Base-by-base conservation (phyloP, 495 filamentous ascomycete species). In the Aspergillus carlsbadensis region DNA sequence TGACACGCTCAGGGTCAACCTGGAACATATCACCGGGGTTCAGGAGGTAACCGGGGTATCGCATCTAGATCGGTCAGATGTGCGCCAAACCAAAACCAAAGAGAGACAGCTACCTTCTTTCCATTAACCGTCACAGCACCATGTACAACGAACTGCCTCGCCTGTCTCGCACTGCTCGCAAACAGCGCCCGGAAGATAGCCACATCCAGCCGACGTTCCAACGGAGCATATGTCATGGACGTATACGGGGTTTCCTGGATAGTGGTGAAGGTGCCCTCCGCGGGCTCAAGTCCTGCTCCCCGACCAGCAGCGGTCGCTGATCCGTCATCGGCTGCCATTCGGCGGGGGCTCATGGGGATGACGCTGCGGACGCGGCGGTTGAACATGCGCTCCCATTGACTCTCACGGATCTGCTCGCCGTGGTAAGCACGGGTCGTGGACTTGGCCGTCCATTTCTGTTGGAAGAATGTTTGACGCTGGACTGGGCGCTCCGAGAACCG, bases 1-100 rank as follows among this genome's bases (percentile, higher is more conserved):
- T 80, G 29, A 98, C 95, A 55, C 85, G 84, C 6, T 94, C 90
- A 39, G 87, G 81, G 7, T 96, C 88, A 65, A 98, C 95, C 65
- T 93, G 89, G 81, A 98, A 98, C 79, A 98, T 88, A 67, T 98
- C 94, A 45, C 94, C 94, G 10, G 94, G 94, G 72, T 98, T 98
- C 24, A 98, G 86, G 65, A 92, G 88, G 74, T 98, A 98, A 58
- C 90, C 87, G 1, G 94, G 92, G 67, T 96, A 86, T 43, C 78
- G 81, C 89, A 98, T 96, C 94, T 97, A 63, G 26, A 35, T 21
- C 26, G 8, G 31, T 34, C 49, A 35, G 56, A 39, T 15, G n/a
- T 6, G 26, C 18, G 3, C 45, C 13, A n/a, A 46, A 17, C 21
- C 10, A 35, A 45, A 24, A 39, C 15, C 47, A 21, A 10, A 44